A percentile compares a stretch with the other conserved stretches of the same genome.
These are phyloP conservation scores for Saturnispora besseyi DNA, from an alignment of 805 yeast genomes.

Conservation along the genomic window DNA sequence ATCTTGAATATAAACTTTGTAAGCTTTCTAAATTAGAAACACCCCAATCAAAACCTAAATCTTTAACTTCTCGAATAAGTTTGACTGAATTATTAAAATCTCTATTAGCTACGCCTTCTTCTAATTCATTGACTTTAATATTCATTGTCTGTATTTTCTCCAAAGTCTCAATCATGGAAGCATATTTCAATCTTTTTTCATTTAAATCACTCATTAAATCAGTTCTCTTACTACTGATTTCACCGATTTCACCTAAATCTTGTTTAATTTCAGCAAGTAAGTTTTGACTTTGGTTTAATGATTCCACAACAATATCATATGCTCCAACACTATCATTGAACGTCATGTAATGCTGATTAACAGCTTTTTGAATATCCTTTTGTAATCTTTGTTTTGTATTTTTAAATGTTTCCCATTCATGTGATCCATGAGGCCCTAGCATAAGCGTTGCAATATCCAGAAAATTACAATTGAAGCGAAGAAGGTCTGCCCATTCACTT, in stretches of 20 bases:
- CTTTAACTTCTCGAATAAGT: conserved; percentile 29
- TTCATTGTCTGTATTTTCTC: conserved; percentile 57
- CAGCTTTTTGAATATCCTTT: conserved; percentile 53
- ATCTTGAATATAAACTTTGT: conserved; percentile 38
- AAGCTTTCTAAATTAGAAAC: conserved; percentile 54
- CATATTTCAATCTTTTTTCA: conserved; percentile 49
- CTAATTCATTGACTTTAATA: conserved; percentile 53
- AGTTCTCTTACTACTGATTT: conserved; percentile 35
- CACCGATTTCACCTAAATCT: conserved; percentile 16
- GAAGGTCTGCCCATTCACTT: conserved; percentile 31
- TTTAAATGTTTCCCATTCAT: conserved; percentile 60
- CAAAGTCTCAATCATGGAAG: conserved; percentile 61
- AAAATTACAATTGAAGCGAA: conserved; percentile 58
- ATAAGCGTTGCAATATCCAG: conserved; percentile 77
- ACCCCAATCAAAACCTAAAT: conserved; percentile 40
- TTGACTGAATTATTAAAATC: conserved; percentile 45
- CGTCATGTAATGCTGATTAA: conserved; percentile 72
- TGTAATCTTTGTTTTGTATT: conserved; percentile 50
- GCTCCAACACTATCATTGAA: conserved; percentile 83
- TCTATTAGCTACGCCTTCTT: conserved; percentile 57
- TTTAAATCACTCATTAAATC: conserved; percentile 57
- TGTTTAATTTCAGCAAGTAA: conserved; percentile 18
- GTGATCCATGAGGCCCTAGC: conserved; percentile 69
- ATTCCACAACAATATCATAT: conserved; percentile 59
- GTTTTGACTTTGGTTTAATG: conserved; percentile 55